Base-by-base conservation (phyloP, 2,329 filamentous ascomycete genomes). In the Rasamsonia emersonii region DNA sequence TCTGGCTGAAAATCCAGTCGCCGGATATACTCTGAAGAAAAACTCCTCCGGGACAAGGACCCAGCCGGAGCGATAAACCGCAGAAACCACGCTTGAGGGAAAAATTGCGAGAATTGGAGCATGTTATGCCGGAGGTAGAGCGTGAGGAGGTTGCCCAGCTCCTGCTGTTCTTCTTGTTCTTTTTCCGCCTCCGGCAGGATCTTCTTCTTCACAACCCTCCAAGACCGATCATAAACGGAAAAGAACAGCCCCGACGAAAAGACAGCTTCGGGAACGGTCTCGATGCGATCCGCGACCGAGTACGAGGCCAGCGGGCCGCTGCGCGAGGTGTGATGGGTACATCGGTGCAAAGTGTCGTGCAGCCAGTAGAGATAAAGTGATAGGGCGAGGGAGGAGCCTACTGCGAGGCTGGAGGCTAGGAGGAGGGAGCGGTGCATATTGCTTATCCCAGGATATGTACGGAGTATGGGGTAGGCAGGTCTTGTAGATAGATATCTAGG, bases 61-160 rank as follows among this genome's bases (percentile, higher is more conserved):
- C 15, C 19, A 3, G 33, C 27, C 8, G 44, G 24, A 15, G 42
- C 44, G 4, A 40, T 33, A n/a, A 53, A 20, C 5, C 44, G 38
- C 2, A 57, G 28, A 8, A 52, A 37, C 20, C 45, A 46, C 1
- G 52, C 51, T 25, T 58, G 52, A 6, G 56, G 56, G 20, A 56
- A 48, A 9, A 28, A 36, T 10, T 39, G 45, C n/a, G 50, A 35
- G 24, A 60, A 59, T 1, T 37, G 39, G 3, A 29, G 39, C 50
- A 60, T 56, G 21, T 56, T 60, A 23, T 51, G 50, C 4, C 54
- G 51, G 9, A 56, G 32, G 5, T 58, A 47, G 2, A 40, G 34
- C 10, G 41, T 50, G 26, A 58, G 46, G 4, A 57, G 37, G 9
- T 37, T n/a, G 1, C 47, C 42, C 1, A 37, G 24, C 11, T 29